phyloP scores from a whole-genome alignment of 768 basidiomycete species.

The Infundibulicybe gibba region DNA sequence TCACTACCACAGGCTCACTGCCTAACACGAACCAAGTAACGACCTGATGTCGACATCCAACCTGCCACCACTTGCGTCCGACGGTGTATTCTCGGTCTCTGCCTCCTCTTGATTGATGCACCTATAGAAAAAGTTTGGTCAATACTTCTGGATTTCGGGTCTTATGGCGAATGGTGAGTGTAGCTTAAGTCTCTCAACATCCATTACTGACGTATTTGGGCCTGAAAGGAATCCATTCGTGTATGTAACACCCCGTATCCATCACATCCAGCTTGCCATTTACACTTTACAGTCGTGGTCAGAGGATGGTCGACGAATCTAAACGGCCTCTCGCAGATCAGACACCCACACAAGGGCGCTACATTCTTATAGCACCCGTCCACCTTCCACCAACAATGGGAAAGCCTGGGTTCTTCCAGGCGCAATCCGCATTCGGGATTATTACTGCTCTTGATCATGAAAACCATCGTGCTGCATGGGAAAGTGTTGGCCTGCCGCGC shows the following conservation, averaged over 20 bases:
- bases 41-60: constrained; percentile 5
- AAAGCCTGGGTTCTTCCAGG: constrained; percentile 32
- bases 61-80: constrained; percentile 34
- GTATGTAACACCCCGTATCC: constrained; percentile 29
- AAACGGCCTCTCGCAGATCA: constrained; percentile 42
- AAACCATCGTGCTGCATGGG: constrained; percentile 58
- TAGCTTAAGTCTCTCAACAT: no score
- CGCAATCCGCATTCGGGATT: constrained; percentile 34
- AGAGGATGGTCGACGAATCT: constrained; percentile 37
- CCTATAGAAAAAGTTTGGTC: constrained; percentile 60
- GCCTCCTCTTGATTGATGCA: constrained; percentile 56
- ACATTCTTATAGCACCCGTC: constrained; percentile 44
- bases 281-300: constrained; percentile 37
- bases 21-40: background rate
- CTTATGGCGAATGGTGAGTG: constrained; percentile 58
- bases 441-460: constrained; percentile 52
- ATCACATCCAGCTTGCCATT: background rate
- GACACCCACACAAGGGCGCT: constrained; percentile 42
- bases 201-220: background rate
- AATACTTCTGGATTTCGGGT: constrained; percentile 54
- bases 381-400: constrained; percentile 61
- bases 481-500: constrained; percentile 29
- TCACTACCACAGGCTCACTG: no score
- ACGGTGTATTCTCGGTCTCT: constrained; percentile 43
- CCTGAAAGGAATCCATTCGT: constrained; percentile 63